These are phyloP conservation scores for Ceratopteris richardii DNA, from an alignment of 75 land plant species.

Conservation along the genomic window DNA sequence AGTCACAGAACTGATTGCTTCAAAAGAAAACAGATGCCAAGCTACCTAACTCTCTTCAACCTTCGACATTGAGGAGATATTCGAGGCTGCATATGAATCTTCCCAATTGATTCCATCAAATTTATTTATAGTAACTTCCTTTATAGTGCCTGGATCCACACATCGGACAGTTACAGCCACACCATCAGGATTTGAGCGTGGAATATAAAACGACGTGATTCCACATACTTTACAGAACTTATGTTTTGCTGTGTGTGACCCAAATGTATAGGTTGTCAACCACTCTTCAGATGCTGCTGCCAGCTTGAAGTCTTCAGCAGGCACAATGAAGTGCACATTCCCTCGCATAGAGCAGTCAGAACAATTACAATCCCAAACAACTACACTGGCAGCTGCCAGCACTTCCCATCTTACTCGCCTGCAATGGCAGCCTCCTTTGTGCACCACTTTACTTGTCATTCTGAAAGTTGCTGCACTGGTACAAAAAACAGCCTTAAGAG, in stretches of 20 bases:
- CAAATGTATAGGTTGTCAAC: constrained; percentile 72
- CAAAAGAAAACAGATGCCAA: no score
- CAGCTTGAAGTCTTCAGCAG: constrained; percentile 48
- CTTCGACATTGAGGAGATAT: constrained; percentile 50
- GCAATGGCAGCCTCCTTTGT: constrained; percentile 91
- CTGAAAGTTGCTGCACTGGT: no score
- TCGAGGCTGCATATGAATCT: constrained; percentile 24
- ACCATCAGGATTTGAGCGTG: constrained; percentile 74
- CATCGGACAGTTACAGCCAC: constrained; percentile 61
- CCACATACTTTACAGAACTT: constrained; percentile 91
- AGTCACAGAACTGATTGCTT: no score
- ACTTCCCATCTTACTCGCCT: constrained; percentile 61
- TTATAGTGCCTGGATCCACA: constrained; percentile 74
- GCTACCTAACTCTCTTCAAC: not conserved
- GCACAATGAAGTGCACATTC: constrained; percentile 67
- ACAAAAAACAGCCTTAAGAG: no score
- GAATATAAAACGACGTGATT: constrained; percentile 75
- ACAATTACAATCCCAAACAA: constrained; percentile 79
- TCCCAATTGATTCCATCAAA: constrained; percentile 91
- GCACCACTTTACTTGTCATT: constrained; percentile 27
- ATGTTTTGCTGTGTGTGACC: constrained; percentile 83
- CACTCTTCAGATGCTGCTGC: constrained; percentile 45
- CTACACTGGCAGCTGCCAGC: constrained; percentile 43
- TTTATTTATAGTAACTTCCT: constrained; percentile 39
- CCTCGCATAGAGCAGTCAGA: constrained; percentile 74